Evolutionary conservation across 75 land plant species (phyloP), one percentile per base, ranked within the genome.

Genomic region (Adiantum capillusveneris): DNA sequence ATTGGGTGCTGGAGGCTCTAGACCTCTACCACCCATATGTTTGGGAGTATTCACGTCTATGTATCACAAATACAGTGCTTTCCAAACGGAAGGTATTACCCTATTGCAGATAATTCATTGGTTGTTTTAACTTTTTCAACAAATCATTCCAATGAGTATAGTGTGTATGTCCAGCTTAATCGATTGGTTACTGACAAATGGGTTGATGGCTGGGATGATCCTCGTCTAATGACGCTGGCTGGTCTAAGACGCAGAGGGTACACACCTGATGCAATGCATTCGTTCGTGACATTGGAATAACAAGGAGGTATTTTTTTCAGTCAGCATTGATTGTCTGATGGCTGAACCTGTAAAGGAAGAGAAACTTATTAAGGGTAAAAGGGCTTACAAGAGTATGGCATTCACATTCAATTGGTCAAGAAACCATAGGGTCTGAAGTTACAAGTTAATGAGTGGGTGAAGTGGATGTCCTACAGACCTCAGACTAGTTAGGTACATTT

Each of bases 131-230:
- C n/a, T n/a, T n/a, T n/a, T n/a, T n/a, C n/a, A n/a, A n/a, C n/a
- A n/a, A n/a, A n/a, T n/a, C n/a, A n/a, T n/a, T n/a, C n/a, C n/a
- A n/a, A n/a, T 41, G 43, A 9, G 43, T 45, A 45, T 29, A 6
- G 26, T 65, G 20, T 53, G 29, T 6, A n/a, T 76, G 63, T 49
- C 55, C 75, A 95, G 97, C 71, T 95, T 45, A 95, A 95, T 42
- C 67, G 62, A 18, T 60, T 95, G 31, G 99, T 90, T 29, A 84
- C 80, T 25, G 85, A 84, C 30, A 86, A 80, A 31, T 78, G 73
- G 69, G 99, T 95, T 18, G 86, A 86, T 70, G 97, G 99, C 29
- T 95, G 99, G 99, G 99, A 95, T 74, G 99, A 95, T 57, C 96
- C 96, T 42, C 91, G 99, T 36, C 75, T 95, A 11, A 71, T 87